Evolutionary conservation across 2,329 filamentous ascomycete species (phyloP).

Genomic region (Talaromyces atroroseus): DNA sequence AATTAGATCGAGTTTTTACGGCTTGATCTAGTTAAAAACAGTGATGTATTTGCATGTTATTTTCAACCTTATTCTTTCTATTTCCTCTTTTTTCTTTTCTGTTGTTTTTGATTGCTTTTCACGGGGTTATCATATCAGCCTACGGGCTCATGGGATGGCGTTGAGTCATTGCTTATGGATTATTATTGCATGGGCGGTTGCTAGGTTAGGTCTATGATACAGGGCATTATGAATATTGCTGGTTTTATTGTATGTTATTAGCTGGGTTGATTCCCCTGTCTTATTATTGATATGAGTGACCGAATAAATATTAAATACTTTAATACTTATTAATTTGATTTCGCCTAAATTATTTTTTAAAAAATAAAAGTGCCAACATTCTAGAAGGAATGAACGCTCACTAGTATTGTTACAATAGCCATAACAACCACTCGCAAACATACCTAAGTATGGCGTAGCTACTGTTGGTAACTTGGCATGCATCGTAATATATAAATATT

Average conservation of each 20-base stretch:
- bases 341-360: too few relatives aligned
- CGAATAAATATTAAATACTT: background rate
- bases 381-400: background rate
- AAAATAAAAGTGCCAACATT: background rate
- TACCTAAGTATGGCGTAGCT: too few relatives aligned
- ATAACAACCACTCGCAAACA: background rate
- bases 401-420: background rate
- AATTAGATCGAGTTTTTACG: constrained; percentile 55
- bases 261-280: background rate
- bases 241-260: constrained; percentile 1
- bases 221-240: constrained; percentile 8
- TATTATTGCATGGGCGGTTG: constrained; percentile 9
- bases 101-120: background rate
- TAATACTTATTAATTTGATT: background rate
- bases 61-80: constrained; percentile 2
- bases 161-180: constrained; percentile 1
- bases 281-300: background rate
- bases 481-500: background rate
- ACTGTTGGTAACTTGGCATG: too few relatives aligned
- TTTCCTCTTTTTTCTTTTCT: too few relatives aligned
- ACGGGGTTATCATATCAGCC: constrained; percentile 1
- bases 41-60: background rate
- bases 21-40: constrained; percentile 21
- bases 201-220: background rate
- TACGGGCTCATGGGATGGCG: constrained; percentile 12